These are phyloP conservation scores for Thecaphora frezii DNA, from an alignment of 1,284 basidiomycete species.

Conservation along the genomic window DNA sequence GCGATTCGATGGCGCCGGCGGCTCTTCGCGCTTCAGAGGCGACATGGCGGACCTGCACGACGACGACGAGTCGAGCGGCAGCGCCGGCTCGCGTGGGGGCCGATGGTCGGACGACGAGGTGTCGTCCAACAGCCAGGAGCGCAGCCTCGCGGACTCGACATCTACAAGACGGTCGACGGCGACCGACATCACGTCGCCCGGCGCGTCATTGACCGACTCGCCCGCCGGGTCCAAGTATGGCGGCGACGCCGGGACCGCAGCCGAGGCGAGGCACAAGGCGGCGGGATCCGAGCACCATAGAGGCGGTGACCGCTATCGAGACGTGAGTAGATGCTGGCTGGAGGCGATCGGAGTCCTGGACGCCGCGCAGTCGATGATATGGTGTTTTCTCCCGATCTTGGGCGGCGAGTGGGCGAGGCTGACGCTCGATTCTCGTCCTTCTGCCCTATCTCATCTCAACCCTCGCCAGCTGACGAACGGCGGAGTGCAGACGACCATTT, in stretches of 20 bases:
- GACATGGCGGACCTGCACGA: slow-evolving; percentile 2
- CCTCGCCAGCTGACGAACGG: neutral
- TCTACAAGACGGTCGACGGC: slow-evolving; percentile 31
- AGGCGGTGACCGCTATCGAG: slow-evolving; percentile 1
- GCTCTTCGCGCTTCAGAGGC: neutral
- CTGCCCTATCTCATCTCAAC: neutral
- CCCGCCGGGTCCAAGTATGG: slow-evolving; percentile 11
- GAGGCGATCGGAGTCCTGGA: slow-evolving; percentile 4
- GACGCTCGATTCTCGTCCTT: neutral
- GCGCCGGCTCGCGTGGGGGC: slow-evolving; percentile 7
- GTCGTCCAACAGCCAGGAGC: slow-evolving; percentile 26
- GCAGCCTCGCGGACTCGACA: slow-evolving; percentile 36
- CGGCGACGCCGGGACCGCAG: slow-evolving; percentile 4
- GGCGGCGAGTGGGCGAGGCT: too few relatives aligned
- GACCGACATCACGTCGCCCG: slow-evolving; percentile 32
- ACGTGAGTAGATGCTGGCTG: slow-evolving; percentile 12
- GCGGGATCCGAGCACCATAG: neutral
- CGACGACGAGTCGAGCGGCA: slow-evolving; percentile 21
- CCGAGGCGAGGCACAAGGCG: neutral
- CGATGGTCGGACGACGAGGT: slow-evolving; percentile 24
- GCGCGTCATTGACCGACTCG: slow-evolving; percentile 12
- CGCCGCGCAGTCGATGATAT: neutral
- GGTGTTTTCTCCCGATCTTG: neutral
- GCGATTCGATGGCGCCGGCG: slow-evolving; percentile 8
- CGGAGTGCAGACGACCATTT: neutral